phyloP scores from a whole-genome alignment of 768 basidiomycete species.

The Boletellus ananas region DNA sequence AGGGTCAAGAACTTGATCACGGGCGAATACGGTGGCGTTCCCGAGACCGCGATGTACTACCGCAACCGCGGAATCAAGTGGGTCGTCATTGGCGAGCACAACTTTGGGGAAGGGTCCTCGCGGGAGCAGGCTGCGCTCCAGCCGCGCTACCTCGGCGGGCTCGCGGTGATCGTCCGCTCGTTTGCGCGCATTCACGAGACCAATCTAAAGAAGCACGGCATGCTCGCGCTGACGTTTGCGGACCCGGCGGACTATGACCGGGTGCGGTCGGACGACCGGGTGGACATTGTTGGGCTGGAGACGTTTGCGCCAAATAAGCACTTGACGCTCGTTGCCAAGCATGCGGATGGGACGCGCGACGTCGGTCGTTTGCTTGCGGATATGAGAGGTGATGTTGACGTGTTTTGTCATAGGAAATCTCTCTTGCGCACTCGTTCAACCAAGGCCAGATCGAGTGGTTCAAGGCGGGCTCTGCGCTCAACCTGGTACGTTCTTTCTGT shows the following conservation, averaged over 20 bases:
- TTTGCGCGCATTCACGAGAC: slow-evolving; percentile 99
- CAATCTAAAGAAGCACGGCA: slow-evolving; percentile 99
- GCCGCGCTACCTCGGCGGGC: slow-evolving; percentile 90
- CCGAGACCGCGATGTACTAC: slow-evolving; percentile 82
- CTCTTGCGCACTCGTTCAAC: slow-evolving; percentile 92
- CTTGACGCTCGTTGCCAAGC: slow-evolving; percentile 78
- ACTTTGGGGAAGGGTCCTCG: slow-evolving; percentile 98
- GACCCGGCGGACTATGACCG: slow-evolving; percentile 94
- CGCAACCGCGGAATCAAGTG: slow-evolving; percentile 88
- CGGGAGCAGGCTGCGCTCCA: slow-evolving; percentile 98
- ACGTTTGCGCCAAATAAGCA: slow-evolving; percentile 89
- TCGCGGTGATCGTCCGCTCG: slow-evolving; percentile 93
- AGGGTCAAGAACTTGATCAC: slow-evolving; percentile 88
- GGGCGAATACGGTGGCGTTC: slow-evolving; percentile 82
- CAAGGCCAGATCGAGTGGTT: slow-evolving; percentile 98
- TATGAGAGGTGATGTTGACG: slow-evolving; percentile 7
- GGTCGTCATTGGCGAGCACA: slow-evolving; percentile 95
- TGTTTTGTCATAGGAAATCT: slow-evolving; percentile 48
- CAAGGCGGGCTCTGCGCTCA: slow-evolving; percentile 94
- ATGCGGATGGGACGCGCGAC: slow-evolving; percentile 73
- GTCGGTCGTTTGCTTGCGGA: slow-evolving; percentile 30
- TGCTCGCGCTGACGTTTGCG: slow-evolving; percentile 93
- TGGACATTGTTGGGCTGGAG: slow-evolving; percentile 87
- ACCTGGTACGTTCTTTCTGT: slow-evolving; percentile 55
- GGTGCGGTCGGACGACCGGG: slow-evolving; percentile 79